Conservation (phyloP, 176 grass and related monocot species). For the Triticum urartu region DNA sequence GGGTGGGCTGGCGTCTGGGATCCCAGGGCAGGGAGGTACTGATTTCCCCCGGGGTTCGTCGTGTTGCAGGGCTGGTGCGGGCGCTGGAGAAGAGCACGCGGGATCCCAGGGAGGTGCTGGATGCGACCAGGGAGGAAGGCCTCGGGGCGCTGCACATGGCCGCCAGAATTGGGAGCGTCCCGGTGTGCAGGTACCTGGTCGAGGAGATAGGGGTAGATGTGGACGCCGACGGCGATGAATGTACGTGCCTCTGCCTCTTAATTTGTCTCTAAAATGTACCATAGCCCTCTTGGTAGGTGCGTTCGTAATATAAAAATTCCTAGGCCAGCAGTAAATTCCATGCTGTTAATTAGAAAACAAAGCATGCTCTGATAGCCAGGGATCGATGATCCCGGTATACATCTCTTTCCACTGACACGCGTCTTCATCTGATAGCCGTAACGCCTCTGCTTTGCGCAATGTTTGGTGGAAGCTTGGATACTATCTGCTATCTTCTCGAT, state of each 20-base stretch:
- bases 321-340: neutral
- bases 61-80: neutral
- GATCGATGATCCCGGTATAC: neutral
- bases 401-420: too few species aligned
- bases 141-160: neutral
- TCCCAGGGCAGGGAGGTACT: neutral
- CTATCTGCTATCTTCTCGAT: neutral
- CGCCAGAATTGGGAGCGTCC: neutral
- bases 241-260: neutral
- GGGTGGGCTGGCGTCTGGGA: neutral
- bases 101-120: neutral
- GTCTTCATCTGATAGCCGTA: too few species aligned
- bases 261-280: too few species aligned
- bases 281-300: too few species aligned
- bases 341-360: neutral
- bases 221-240: neutral
- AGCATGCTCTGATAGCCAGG: neutral
- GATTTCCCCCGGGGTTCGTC: neutral
- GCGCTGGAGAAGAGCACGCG: neutral
- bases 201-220: neutral
- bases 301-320: neutral
- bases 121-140: neutral
- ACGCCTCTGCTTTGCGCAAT: neutral
- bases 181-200: neutral
- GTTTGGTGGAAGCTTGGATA: neutral